These are phyloP conservation scores for Penicillium concentricum DNA, from an alignment of 2,329 filamentous ascomycete species.

Conservation along the genomic window DNA sequence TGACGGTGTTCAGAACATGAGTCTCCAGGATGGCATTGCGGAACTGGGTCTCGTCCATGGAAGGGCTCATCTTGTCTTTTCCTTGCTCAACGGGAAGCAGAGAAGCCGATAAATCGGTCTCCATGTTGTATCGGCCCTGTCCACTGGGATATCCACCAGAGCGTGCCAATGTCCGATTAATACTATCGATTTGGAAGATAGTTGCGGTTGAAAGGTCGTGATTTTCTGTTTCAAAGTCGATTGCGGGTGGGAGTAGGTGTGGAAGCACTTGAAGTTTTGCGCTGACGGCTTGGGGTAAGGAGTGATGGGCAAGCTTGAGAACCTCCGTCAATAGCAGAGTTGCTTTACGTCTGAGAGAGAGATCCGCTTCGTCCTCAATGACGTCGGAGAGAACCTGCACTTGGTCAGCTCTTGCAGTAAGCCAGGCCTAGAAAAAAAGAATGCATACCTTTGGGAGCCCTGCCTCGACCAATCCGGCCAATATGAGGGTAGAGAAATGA, in stretches of 20 bases:
- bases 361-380: slow-evolving; percentile 51
- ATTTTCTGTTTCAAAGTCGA: slow-evolving; percentile 67
- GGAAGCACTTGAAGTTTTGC: slow-evolving; percentile 83
- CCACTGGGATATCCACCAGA: slow-evolving; percentile 56
- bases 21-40: slow-evolving; percentile 66
- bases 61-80: slow-evolving; percentile 58
- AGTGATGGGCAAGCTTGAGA: slow-evolving; percentile 80
- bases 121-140: slow-evolving; percentile 43
- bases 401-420: slow-evolving; percentile 17
- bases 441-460: slow-evolving; percentile 60
- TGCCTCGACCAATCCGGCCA: slow-evolving; percentile 80
- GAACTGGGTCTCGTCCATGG: slow-evolving; percentile 65
- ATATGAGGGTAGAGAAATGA: slow-evolving; percentile 85
- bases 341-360: slow-evolving; percentile 74
- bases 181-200: slow-evolving; percentile 96
- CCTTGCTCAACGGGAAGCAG: slow-evolving; percentile 41
- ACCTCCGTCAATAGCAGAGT: slow-evolving; percentile 89
- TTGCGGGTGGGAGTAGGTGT: slow-evolving; percentile 74
- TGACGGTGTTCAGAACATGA: slow-evolving; percentile 82
- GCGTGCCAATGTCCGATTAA: slow-evolving; percentile 86
- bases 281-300: slow-evolving; percentile 80
- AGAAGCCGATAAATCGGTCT: slow-evolving; percentile 47
- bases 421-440: not conserved
- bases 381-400: slow-evolving; percentile 48
- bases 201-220: slow-evolving; percentile 83